Percentiles rank a stretch among this genome's conserved stretches.
phyloP scores from a whole-genome alignment of 2,329 filamentous ascomycete species.

The Atkinsonella texensis region DNA sequence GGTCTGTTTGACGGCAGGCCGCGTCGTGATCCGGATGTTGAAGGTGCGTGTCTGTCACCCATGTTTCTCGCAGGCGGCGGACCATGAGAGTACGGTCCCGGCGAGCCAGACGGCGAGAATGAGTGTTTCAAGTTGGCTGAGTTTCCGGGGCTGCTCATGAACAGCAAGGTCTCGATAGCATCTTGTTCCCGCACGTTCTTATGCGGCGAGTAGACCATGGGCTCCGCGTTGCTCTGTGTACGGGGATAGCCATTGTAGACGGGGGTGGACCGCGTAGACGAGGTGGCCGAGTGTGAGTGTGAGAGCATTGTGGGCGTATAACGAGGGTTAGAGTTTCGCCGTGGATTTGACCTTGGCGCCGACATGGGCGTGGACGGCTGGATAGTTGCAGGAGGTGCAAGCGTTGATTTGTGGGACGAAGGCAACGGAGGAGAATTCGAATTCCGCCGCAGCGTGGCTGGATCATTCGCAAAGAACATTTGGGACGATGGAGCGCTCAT shows the following conservation, averaged over 20 bases:
- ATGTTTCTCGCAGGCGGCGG: conserved; percentile 8
- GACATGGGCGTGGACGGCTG: conserved; percentile 31
- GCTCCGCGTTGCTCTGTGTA: conserved; percentile 25
- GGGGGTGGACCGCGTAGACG: conserved; percentile 26
- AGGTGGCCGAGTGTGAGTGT: conserved; percentile 35
- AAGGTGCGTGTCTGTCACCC: conserved; percentile 26
- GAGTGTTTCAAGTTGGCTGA: conserved; percentile 48
- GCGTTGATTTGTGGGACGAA: conserved; percentile 22
- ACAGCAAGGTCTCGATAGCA: conserved; percentile 66
- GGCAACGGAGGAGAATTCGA: conserved; percentile 26
- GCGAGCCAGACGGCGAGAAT: conserved; percentile 33
- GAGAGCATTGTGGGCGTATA: conserved; percentile 39
- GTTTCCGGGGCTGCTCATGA: conserved; percentile 71
- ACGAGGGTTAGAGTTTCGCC: conserved; percentile 38
- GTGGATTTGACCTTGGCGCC: conserved; percentile 26
- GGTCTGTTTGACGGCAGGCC: conserved; percentile 38
- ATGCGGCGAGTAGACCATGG: conserved; percentile 4
- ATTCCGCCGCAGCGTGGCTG: conserved; percentile 13
- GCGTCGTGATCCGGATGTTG: conserved; percentile 39
- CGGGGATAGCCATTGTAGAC: conserved; percentile 18
- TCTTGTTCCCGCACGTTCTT: conserved; percentile 51
- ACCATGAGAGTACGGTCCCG: conserved; percentile 15
- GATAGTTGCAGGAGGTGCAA: conserved; percentile 44
- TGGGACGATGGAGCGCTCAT: conserved; percentile 20
- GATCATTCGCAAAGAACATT: conserved; percentile 13